phyloP scores from a whole-genome alignment of 2,329 filamentous ascomycete genomes.

The Claviceps sp. region DNA sequence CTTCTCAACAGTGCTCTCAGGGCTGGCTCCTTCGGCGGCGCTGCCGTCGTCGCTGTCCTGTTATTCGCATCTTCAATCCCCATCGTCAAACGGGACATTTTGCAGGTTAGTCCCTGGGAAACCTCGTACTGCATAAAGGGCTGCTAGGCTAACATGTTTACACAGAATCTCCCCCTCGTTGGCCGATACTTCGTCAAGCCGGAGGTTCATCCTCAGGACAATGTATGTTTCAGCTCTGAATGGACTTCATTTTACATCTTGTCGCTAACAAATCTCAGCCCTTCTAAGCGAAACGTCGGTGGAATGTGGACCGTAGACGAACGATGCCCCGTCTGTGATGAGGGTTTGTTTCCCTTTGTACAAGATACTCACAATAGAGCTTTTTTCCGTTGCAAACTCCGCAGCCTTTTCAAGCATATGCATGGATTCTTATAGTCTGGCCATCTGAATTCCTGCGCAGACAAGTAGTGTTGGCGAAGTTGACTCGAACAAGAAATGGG shows the following conservation, averaged over 20 bases:
- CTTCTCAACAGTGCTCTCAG: constrained; percentile 4
- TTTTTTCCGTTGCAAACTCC: constrained; percentile 9
- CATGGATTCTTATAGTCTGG: not conserved
- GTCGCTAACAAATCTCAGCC: constrained; percentile 20
- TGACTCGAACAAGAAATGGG: not conserved
- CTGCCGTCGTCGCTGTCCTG: constrained; percentile 43
- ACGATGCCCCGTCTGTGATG: constrained; percentile 12
- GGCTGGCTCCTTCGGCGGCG: constrained; percentile 40
- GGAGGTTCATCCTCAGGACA: constrained; percentile 46
- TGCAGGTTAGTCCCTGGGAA: constrained; percentile 30
- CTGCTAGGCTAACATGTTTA: not conserved
- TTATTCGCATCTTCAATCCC: constrained; percentile 51
- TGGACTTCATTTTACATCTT: too few species aligned
- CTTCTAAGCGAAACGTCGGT: constrained; percentile 23
- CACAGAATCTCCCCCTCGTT: constrained; percentile 42
- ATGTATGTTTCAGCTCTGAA: constrained; percentile 31
- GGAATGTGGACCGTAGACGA: constrained; percentile 15
- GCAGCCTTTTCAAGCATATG: not conserved
- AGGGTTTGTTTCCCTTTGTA: constrained; percentile 21
- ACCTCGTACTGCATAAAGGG: too few species aligned
- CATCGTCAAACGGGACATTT: constrained; percentile 43
- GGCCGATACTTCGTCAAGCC: constrained; percentile 37
- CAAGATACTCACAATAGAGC: constrained; percentile 25
- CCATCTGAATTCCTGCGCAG: not conserved
- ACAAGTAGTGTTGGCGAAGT: not conserved